Base-by-base conservation (phyloP, 768 basidiomycete species). In the Rickenella mellea region DNA sequence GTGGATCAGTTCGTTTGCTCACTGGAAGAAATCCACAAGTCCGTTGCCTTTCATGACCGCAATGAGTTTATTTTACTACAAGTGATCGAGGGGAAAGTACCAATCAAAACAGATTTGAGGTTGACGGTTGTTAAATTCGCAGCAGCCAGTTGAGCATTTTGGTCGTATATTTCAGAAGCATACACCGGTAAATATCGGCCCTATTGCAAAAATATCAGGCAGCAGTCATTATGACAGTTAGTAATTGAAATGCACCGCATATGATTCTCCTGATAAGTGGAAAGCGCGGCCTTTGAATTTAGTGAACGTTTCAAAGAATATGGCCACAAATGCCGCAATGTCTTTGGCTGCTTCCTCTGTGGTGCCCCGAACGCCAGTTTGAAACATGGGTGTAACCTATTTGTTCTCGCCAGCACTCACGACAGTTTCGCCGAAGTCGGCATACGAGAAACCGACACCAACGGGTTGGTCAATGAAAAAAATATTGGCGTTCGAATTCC, bases 191-290 rank as follows among this genome's bases (percentile, higher is more conserved):
- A 53, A 48, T 71, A 75, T 1, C 70, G 65, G 4, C 74, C 74
- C 73, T 76, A 33, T 7, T 22, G 20, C 14, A 21, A 32, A 2
- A 5, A 22, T 12, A 9, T 3, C 11, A 42, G 19, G 21, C 35
- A 14, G 2, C 7, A n/a, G 11, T 17, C 2, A 15, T 22, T 5
- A 11, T 10, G 5, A 25, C 4, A 11, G 9, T 9, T 19, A 17
- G 32, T 17, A 45, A 44, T 39, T 9, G 25, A 3, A 15, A 57
- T 64, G 39, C 45, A 73, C 76, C 8, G 65, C 76, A 29, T 76
- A 76, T 4, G 73, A 75, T 57, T 77, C 69, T 9, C 69, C 78
- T 1, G 76, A 65, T 65, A 82, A 69, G 45, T 82, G 78, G 57
- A 81, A 78, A 17, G 52, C 48, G 14, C 54, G 30, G 5, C 54